Percentiles rank a stretch among this genome's conserved stretches.
These are phyloP conservation scores for Cystobasidium onofrii DNA, from an alignment of 768 basidiomycete species.

Conservation along the genomic window DNA sequence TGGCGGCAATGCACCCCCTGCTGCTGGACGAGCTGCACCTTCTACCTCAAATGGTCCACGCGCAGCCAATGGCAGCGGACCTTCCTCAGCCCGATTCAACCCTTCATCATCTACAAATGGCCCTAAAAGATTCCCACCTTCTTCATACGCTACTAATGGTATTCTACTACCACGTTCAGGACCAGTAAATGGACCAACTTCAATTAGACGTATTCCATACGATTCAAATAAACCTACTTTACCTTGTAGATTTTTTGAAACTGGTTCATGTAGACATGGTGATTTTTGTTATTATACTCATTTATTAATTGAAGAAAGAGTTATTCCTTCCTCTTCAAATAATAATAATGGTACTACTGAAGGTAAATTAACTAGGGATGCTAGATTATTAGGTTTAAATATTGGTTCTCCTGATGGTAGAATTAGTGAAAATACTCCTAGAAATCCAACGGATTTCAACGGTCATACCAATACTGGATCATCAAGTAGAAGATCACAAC, in stretches of 20 bases:
- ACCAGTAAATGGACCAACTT: not conserved
- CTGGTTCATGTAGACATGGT: slow-evolving; percentile 3
- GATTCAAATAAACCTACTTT: not conserved
- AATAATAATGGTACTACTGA: no score
- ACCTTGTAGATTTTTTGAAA: slow-evolving; percentile 2
- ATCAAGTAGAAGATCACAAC: not conserved
- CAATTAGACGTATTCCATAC: not conserved
- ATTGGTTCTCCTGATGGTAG: slow-evolving; percentile 7
- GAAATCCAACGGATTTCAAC: not conserved
- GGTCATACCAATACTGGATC: not conserved
- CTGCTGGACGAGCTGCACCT: not conserved
- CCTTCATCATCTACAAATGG: not conserved
- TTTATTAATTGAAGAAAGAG: not conserved
- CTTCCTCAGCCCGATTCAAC: not conserved
- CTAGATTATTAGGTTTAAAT: slow-evolving; percentile 5
- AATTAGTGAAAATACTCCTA: not conserved
- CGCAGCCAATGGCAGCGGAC: not conserved
- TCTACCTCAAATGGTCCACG: not conserved
- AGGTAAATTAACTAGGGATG: slow-evolving; percentile 17
- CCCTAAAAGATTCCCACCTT: not conserved
- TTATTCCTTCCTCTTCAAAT: not conserved
- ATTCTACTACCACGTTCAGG: not conserved
- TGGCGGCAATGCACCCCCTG: not conserved
- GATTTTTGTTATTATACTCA: slow-evolving; percentile 7
- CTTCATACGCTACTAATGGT: not conserved